Percentiles rank a stretch among this genome's conserved stretches.
Conservation (phyloP, 306 rosid genomes). For the Dalbergia cultrata region DNA sequence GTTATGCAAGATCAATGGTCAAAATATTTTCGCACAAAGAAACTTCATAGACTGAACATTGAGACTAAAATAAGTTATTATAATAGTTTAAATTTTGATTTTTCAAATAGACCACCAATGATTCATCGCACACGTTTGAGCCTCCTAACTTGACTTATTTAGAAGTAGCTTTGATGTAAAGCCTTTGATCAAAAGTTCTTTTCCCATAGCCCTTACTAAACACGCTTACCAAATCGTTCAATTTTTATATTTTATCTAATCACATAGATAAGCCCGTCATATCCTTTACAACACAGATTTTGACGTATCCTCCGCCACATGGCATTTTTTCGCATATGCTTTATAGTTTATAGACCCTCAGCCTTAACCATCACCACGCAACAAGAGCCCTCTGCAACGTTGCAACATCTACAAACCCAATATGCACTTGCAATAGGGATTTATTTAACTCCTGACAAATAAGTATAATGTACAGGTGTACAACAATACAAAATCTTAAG, state of each 20-base stretch:
- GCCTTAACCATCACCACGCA: background rate
- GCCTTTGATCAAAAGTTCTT: background rate
- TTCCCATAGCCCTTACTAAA: background rate
- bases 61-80: background rate
- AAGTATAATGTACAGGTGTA: background rate
- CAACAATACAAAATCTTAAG: background rate
- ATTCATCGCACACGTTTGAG: conserved; percentile 2
- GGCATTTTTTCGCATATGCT: background rate
- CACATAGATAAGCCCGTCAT: background rate
- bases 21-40: background rate
- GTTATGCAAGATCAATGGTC: too few species aligned
- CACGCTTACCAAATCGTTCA: background rate
- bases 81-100: background rate
- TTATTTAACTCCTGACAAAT: conserved; percentile 4
- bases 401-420: conserved; percentile 7
- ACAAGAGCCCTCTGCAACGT: background rate
- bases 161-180: background rate
- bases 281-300: conserved; percentile 8
- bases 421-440: background rate
- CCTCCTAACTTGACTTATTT: conserved; percentile 11
- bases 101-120: background rate
- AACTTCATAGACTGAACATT: background rate
- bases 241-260: background rate
- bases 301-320: background rate
- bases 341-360: background rate